phyloP scores from a whole-genome alignment of 805 yeast species.

The Candida tammaniensis region DNA sequence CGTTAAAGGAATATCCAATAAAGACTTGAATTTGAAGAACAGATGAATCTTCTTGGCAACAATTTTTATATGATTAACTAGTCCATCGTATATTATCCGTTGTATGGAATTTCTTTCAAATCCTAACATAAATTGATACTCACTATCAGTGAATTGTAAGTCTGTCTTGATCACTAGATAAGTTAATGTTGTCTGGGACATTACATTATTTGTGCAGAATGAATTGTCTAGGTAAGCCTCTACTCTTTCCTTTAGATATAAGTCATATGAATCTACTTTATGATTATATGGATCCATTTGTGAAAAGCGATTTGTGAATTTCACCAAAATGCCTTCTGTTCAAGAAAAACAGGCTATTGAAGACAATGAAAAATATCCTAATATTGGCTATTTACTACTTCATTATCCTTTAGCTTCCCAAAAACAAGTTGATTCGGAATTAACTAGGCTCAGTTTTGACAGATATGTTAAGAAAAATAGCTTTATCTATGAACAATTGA shows the following conservation, averaged over 20 bases:
- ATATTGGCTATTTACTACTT: slow-evolving; percentile 1
- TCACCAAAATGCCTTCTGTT: background rate
- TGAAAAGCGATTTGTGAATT: background rate
- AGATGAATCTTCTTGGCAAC: slow-evolving; percentile 1
- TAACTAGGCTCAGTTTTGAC: slow-evolving; percentile 3
- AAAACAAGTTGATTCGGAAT: slow-evolving; percentile 5
- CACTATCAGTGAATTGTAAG: slow-evolving; percentile 10
- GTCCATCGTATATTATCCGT: slow-evolving; percentile 2
- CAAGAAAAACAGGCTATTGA: slow-evolving; percentile 2
- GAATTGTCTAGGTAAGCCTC: slow-evolving; percentile 6
- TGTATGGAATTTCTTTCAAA: slow-evolving; percentile 3
- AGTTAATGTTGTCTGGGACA: slow-evolving; percentile 9
- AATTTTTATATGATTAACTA: slow-evolving; percentile 2
- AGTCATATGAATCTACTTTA: slow-evolving; percentile 5
- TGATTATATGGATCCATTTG: slow-evolving; percentile 10
- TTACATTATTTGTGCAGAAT: background rate
- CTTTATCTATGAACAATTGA: slow-evolving; percentile 3
- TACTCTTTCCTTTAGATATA: slow-evolving; percentile 2
- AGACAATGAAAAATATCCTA: slow-evolving; percentile 1
- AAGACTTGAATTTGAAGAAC: slow-evolving; percentile 4
- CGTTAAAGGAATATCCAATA: slow-evolving; percentile 19
- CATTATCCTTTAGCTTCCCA: slow-evolving; percentile 12
- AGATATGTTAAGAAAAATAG: slow-evolving; percentile 2
- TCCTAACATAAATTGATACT: slow-evolving; percentile 13
- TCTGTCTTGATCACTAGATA: slow-evolving; percentile 13